These are phyloP conservation scores for Theobroma cacao DNA, from an alignment of 345 rosid genomes.

Conservation along the genomic window DNA sequence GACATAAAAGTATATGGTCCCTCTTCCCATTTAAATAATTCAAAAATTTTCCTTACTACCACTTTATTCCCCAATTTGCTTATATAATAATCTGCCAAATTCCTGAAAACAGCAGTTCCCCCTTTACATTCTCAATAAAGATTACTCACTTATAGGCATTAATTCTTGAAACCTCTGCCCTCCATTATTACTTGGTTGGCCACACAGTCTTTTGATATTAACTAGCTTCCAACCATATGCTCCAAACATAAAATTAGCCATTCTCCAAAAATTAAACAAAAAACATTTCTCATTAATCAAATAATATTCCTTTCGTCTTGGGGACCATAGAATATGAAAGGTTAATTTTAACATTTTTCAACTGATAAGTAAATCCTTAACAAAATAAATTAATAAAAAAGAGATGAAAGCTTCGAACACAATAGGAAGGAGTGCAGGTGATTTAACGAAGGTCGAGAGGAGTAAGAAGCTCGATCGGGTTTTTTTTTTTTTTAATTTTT, in stretches of 20 bases:
- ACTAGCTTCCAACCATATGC: neutral
- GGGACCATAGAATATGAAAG: no score
- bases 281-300: no score
- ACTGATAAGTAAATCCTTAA: no score
- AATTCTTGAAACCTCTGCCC: conserved; percentile 9
- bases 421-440: no score
- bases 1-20: neutral
- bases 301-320: no score
- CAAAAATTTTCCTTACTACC: neutral
- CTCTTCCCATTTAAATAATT: neutral
- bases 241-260: neutral
- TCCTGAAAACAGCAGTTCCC: neutral
- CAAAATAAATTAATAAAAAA: no score
- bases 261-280: no score
- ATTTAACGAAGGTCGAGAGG: no score
- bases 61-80: neutral
- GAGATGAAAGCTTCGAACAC: no score
- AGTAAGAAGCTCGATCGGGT: no score
- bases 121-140: neutral
- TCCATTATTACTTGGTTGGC: neutral
- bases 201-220: neutral
- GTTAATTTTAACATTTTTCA: no score
- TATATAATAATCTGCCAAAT: neutral
- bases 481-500: no score
- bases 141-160: neutral